Evolutionary conservation across 768 basidiomycete species (phyloP).

Genomic region (Lentinula lateritia): DNA sequence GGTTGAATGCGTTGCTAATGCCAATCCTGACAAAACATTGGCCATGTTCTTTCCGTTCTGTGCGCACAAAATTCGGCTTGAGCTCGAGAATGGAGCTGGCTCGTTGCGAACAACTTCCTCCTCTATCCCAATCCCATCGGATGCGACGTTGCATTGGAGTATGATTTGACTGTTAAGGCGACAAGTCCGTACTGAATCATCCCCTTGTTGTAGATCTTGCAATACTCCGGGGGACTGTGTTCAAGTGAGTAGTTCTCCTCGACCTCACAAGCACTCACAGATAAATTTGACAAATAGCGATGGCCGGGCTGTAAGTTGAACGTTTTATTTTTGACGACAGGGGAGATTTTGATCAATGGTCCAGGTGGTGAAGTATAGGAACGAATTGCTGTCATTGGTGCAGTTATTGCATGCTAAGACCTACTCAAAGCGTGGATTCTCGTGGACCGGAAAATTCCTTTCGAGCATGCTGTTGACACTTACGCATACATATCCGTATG

Average conservation of each 20-base stretch:
- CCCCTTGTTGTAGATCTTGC: conserved; percentile 48
- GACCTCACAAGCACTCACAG: neutral
- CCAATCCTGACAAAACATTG: conserved; percentile 70
- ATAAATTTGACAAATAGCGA: conserved; percentile 30
- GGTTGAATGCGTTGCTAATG: conserved; percentile 80
- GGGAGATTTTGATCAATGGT: neutral
- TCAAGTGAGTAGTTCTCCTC: conserved; percentile 46
- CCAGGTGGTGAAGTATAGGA: conserved; percentile 63
- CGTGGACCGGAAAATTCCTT: conserved; percentile 74
- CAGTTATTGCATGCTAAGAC: conserved; percentile 64
- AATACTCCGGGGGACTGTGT: conserved; percentile 73
- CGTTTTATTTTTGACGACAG: neutral
- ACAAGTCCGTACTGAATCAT: conserved; percentile 8
- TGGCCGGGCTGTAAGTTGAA: conserved; percentile 48
- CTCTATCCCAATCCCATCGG: conserved; percentile 65
- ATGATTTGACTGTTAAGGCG: conserved; percentile 18
- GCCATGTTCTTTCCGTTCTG: conserved; percentile 77
- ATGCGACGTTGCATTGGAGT: conserved; percentile 89
- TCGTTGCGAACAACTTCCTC: conserved; percentile 66
- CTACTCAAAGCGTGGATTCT: conserved; percentile 75
- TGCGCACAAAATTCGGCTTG: conserved; percentile 58
- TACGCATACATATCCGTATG: conserved; percentile 75
- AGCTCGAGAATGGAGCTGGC: conserved; percentile 83
- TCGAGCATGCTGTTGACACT: conserved; percentile 68
- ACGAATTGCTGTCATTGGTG: conserved; percentile 56